Evolutionary conservation across 768 basidiomycete genomes (phyloP), one percentile per base, ranked within the genome.

Genomic region (Termitomyces heimii): DNA sequence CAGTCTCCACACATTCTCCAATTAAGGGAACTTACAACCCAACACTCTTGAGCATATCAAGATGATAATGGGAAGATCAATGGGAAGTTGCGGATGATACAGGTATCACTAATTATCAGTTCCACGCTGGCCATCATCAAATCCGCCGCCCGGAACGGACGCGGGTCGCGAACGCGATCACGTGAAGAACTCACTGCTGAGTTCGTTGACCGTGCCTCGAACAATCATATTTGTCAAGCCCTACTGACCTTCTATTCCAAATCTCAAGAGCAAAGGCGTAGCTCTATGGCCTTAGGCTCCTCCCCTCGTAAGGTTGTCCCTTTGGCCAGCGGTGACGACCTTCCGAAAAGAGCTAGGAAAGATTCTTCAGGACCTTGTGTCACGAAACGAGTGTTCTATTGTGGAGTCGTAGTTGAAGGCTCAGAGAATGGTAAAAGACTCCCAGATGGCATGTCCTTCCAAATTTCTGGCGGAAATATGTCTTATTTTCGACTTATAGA

Each of bases 331-430:
- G 88, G 86, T 44, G 84, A 89, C 59, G 85, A 89, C 60, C 82
- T 84, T 63, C 65, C 75, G 28, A 75, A 77, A 28, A 71, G 77
- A 28, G 71, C 77, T 42, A 76, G 78, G 45, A 74, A 71, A 31
- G 72, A 69, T 34, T 71, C 80, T 42, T 70, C 71, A 18, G 66
- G 73, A 32, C 66, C 74, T 32, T 69, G 73, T 51, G 63, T 83
- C 60, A 94, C 88, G 6, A 86, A 81, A 68, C 88, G 94, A 67
- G 89, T 87, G 26, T 96, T 95, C 70, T 89, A 89, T 67, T 92
- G 89, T 66, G 91, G 90, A 44, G 89, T 96, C 20, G 90, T 96
- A 14, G 86, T 96, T 31, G 93, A 97, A 73, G 85, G 84, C 52
- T 84, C 88, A 39, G 87, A 88, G 61, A 79, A 82, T 61, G 88